phyloP scores from a whole-genome alignment of 148 eudicot genomes.

The Fallopia convolvulus region DNA sequence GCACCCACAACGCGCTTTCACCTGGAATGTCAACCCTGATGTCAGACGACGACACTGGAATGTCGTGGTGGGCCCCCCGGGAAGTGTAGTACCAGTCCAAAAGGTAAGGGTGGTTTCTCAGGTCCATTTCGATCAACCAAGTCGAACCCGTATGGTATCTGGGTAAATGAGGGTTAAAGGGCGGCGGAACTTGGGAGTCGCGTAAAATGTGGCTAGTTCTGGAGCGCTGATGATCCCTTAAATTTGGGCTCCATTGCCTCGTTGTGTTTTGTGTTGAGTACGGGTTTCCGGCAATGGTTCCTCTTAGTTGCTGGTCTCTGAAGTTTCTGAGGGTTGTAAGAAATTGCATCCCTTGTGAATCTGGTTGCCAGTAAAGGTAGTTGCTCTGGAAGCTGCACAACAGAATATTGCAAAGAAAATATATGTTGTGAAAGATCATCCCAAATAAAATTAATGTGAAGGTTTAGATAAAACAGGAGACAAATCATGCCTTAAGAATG shows the following conservation, averaged over 20 bases:
- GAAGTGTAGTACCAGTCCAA: conserved; percentile 76
- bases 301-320: conserved; percentile 48
- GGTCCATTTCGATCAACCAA: conserved; percentile 57
- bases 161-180: conserved; percentile 13
- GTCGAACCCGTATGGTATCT: conserved; percentile 40
- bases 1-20: conserved; percentile 29
- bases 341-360: conserved; percentile 62
- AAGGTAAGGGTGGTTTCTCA: conserved; percentile 55
- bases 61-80: conserved; percentile 26
- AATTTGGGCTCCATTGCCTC: conserved; percentile 30
- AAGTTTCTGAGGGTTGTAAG: conserved; percentile 45
- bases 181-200: conserved; percentile 14
- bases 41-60: conserved; percentile 18
- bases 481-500: conserved; percentile 62
- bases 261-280: conserved; percentile 15
- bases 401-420: not conserved
- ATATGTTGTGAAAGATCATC: not conserved
- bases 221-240: conserved; percentile 26
- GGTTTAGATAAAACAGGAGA: not conserved
- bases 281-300: conserved; percentile 14
- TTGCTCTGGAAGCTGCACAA: conserved; percentile 70
- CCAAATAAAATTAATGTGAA: not conserved
- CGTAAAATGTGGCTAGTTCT: conserved; percentile 38
- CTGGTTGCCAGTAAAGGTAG: conserved; percentile 82
- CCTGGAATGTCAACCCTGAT: conserved; percentile 25